Evolutionary conservation across 2,329 filamentous ascomycete species (phyloP).

Genomic region (Ophiocordyceps sinensis): DNA sequence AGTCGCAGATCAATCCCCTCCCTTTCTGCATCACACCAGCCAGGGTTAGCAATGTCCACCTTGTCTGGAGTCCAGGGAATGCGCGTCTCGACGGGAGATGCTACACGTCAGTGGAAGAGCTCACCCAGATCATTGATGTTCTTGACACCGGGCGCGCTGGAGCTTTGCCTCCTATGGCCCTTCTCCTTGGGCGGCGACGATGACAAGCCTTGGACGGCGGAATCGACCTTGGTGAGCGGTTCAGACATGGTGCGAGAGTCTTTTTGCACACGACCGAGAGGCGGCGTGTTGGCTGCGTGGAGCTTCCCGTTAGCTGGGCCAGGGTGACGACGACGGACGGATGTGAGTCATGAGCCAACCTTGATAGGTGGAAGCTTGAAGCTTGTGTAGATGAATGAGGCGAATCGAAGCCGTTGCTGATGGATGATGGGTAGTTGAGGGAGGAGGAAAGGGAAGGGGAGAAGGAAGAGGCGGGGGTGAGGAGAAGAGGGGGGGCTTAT

Average conservation of each 20-base stretch:
- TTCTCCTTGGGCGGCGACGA: conserved; percentile 54
- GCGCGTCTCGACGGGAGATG: neutral
- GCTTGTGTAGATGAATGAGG: too few relatives aligned
- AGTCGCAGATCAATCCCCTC: conserved; percentile 59
- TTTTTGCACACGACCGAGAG: neutral
- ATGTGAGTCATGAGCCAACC: neutral
- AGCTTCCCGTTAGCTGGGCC: too few relatives aligned
- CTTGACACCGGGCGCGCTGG: conserved; percentile 47
- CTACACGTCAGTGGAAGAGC: conserved; percentile 13
- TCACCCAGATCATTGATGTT: conserved; percentile 80
- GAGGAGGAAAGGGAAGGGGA: conserved; percentile 11
- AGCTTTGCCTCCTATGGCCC: conserved; percentile 56
- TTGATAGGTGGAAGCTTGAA: neutral
- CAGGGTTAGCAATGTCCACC: neutral
- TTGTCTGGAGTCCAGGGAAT: too few relatives aligned
- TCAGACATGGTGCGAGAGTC: conserved; percentile 19
- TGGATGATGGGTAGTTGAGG: neutral
- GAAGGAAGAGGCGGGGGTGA: conserved; percentile 8
- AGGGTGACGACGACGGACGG: neutral
- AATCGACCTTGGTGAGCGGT: conserved; percentile 79
- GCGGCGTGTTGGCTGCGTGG: conserved; percentile 1
- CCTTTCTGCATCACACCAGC: conserved; percentile 42
- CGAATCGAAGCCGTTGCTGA: neutral
- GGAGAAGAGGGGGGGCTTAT: conserved; percentile 16
- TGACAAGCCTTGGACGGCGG: conserved; percentile 68